Base-by-base conservation (phyloP, 2,329 filamentous ascomycete species). In the Fusarium chlamydosporum region DNA sequence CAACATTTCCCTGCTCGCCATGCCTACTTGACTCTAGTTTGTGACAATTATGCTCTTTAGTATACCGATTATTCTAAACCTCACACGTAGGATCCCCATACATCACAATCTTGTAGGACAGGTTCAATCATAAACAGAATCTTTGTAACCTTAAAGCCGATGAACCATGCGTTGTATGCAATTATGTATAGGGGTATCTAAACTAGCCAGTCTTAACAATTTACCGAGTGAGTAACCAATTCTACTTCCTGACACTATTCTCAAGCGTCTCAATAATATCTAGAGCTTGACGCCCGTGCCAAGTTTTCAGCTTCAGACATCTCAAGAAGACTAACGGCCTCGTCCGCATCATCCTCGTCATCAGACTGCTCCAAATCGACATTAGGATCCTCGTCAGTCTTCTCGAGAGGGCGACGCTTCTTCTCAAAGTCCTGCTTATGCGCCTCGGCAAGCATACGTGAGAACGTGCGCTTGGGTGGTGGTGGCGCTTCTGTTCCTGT, bases 351-450 rank as follows among this genome's bases (percentile, higher is more conserved):
- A 4, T 80, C 77, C 2, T 81, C 79, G 20, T 79, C 79, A 1
- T 76, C 77, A 8, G 74, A 75, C n/a, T 76, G 76, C 16, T 72
- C 75, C 18, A 76, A 71, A 15, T 75, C 73, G 4, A 61, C 66
- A 12, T 72, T 65, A 1, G 67, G 73, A 2, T 69, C 70, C 16
- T 73, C 75, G 0, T 68, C 72, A 0, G 59, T 72, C 31, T 75
- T 69, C 23, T 75, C 76, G n/a, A 63, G 53, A 0, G 71, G 79
- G 71, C 77, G 80, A 66, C 88, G 86, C 77, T 88, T 92, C 82
- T 96, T 91, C 80, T 96, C 92, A 77, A 97, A 98, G 80, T 98
- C 95, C 77, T 97, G 91, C 64, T 88, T 91, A 77, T 98, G 96
- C 7, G 95, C 95, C 65, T 90, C 86, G 6, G 93, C 91, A 70